Percentiles rank a stretch among this genome's conserved stretches.
Conservation (phyloP, 192 early-diverging fungal species). For the Coemansia sp. region DNA sequence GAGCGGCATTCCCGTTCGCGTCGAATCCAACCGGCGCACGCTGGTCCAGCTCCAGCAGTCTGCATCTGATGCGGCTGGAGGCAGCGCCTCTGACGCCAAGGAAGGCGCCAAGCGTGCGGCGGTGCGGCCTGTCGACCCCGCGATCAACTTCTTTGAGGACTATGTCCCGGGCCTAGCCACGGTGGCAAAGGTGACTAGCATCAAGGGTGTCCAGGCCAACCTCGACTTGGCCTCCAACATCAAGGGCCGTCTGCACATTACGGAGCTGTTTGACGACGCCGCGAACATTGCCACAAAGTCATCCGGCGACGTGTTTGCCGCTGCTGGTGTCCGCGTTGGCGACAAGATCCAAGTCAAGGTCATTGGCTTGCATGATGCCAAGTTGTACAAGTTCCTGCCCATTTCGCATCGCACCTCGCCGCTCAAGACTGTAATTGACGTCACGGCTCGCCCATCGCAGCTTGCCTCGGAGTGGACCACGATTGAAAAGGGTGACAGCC, state of each 20-base stretch:
- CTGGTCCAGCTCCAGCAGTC: constrained; percentile 28
- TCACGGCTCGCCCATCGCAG: constrained; percentile 58
- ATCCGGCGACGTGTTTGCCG: constrained; percentile 33
- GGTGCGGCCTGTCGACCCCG: constrained; percentile 46
- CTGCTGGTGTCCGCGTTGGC: constrained; percentile 35
- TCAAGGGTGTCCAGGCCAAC: constrained; percentile 62
- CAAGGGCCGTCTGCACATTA: constrained; percentile 72
- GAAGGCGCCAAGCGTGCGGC: constrained; percentile 25
- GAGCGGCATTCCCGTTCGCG: constrained; percentile 48
- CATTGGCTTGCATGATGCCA: constrained; percentile 64
- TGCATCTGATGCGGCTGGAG: neutral
- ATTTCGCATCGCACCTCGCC: constrained; percentile 60
- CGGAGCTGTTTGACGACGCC: constrained; percentile 63
- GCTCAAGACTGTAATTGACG: constrained; percentile 60
- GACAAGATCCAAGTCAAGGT: constrained; percentile 63
- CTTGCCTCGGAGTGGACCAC: constrained; percentile 34
- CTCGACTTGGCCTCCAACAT: constrained; percentile 68
- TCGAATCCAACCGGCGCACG: constrained; percentile 38
- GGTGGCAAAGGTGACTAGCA: constrained; percentile 44
- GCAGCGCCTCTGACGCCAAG: neutral
- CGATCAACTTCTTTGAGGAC: constrained; percentile 54
- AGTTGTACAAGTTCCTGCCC: constrained; percentile 65
- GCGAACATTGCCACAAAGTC: constrained; percentile 36
- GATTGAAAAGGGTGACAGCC: constrained; percentile 14
- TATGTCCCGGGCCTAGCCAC: constrained; percentile 50